Base-by-base conservation (phyloP, 2,329 filamentous ascomycete species). In the Cadophora sp. region DNA sequence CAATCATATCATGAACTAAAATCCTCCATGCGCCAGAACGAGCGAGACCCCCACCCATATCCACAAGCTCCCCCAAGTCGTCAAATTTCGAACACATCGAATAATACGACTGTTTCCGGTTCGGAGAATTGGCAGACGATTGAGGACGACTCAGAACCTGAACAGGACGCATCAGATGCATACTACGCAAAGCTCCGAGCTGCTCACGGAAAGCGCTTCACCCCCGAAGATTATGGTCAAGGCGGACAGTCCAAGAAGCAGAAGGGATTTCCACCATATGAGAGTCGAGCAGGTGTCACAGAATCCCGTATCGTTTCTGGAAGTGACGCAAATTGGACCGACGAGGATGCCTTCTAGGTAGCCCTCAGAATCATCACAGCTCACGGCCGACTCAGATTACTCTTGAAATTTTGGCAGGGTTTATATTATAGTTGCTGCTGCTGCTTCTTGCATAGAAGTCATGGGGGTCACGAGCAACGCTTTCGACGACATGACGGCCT, bases 41-140 rank as follows among this genome's bases (percentile, higher is more conserved):
- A 77, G 37, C 79, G 78, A 53, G 74, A 78, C 48, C 66, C 72
- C 11, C 75, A 79, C 26, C 64, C 69, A 2, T 77, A 75, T 68
- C 67, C 74, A 48, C 60, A 69, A 26, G 73, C 75, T 24, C 74
- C 76, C 55, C 68, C 74, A 27, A 84, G 82, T 69, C 84, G 93
- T 59, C 92, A 95, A 74, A 89, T 91, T 19, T 93, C 91, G 7
- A 89, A 89, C 72, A 90, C 91, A 0, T 94, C 92, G 2, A 81
- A 83, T 26, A 82, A 82, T n/a, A 85, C 85, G 26, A 85, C 85
- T 26, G 85, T 92, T 29, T 93, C 92, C 5, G 93, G 92, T 1
- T 97, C 93, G 3, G 95, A 98, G 80, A 98, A 98, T 79, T 98
- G 95, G 95, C 95, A 98, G 80, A 97, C 94, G 11, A 98, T 96